Conservation (phyloP, 495 filamentous ascomycete genomes). For the Hypomontagnella monticulosa region DNA sequence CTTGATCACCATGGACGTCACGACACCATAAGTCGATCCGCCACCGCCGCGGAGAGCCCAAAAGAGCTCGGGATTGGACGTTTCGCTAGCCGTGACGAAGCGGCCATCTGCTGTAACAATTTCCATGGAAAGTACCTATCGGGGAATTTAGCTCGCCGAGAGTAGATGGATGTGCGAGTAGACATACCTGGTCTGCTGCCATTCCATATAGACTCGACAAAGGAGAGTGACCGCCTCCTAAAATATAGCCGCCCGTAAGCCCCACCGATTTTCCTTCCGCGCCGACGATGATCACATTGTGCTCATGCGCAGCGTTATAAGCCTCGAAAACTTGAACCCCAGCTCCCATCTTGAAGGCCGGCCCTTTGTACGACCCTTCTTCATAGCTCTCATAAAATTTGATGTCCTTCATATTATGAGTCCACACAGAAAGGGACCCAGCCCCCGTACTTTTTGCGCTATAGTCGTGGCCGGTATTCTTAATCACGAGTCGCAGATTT, state of each 20-base stretch:
- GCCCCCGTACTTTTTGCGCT: constrained; percentile 59
- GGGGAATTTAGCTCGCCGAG: neutral
- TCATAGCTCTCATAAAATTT: constrained; percentile 53
- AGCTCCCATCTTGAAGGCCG: constrained; percentile 59
- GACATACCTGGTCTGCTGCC: constrained; percentile 58
- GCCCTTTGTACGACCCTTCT: constrained; percentile 53
- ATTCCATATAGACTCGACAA: constrained; percentile 58
- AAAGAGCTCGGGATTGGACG: constrained; percentile 66
- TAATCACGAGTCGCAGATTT: constrained; percentile 69
- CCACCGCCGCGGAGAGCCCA: constrained; percentile 72
- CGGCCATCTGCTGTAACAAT: constrained; percentile 67
- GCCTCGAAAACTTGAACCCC: constrained; percentile 60
- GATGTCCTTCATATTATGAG: constrained; percentile 66
- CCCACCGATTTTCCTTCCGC: constrained; percentile 66
- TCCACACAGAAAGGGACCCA: constrained; percentile 68
- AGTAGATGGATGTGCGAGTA: neutral
- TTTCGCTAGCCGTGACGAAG: constrained; percentile 63
- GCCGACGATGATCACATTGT: constrained; percentile 56
- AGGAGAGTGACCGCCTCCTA: constrained; percentile 63
- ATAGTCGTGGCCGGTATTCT: constrained; percentile 77
- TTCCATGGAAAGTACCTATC: constrained; percentile 58
- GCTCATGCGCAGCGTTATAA: constrained; percentile 51
- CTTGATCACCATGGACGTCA: constrained; percentile 61
- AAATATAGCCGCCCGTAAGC: constrained; percentile 60
- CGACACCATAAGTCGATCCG: constrained; percentile 68